These are phyloP conservation scores for Wallemia ichthyophaga DNA, from an alignment of 1,284 basidiomycete genomes.

Conservation along the genomic window DNA sequence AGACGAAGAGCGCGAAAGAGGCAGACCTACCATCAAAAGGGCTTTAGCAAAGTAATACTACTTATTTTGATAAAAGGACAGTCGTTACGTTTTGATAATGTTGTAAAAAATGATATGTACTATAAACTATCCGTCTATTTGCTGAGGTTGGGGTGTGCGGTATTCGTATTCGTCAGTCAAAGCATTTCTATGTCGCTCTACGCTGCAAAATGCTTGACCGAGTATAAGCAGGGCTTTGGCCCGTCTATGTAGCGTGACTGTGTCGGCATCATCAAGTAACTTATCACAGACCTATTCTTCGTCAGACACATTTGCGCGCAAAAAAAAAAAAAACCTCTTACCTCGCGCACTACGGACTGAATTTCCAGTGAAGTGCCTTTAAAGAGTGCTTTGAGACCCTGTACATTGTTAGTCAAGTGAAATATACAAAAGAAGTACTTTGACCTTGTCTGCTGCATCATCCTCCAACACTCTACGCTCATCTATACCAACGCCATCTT, in stretches of 20 bases:
- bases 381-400: constrained; percentile 1
- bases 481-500: background rate
- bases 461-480: background rate
- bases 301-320: too few species aligned
- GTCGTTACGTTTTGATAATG: background rate
- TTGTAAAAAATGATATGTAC: background rate
- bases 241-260: background rate
- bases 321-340: too few species aligned
- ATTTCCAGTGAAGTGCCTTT: constrained; percentile 1
- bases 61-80: background rate
- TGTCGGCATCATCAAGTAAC: background rate
- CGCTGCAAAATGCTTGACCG: background rate
- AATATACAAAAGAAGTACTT: background rate
- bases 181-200: background rate
- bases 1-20: background rate
- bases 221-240: background rate
- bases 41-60: background rate
- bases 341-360: background rate
- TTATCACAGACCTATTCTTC: background rate
- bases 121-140: background rate
- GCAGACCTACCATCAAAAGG: background rate
- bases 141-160: background rate
- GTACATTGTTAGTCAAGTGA: too few species aligned
- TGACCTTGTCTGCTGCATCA: background rate
- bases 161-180: background rate